These are phyloP conservation scores for Pholiota molesta DNA, from an alignment of 768 basidiomycete species.

Conservation along the genomic window DNA sequence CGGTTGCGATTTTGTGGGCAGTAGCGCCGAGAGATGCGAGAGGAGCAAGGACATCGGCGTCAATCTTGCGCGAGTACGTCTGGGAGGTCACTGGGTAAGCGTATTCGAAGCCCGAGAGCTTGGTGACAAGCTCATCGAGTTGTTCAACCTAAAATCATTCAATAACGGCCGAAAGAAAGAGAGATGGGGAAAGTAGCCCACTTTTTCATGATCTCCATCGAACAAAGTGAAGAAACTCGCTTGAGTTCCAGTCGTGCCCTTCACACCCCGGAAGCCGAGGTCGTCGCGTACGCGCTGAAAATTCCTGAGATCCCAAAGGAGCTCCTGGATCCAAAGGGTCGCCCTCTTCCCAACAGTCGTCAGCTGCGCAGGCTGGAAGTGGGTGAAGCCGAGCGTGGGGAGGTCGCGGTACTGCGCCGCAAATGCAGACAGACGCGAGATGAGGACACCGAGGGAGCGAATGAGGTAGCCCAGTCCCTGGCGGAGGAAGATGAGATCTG, in stretches of 20 bases:
- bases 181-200: constrained; percentile 23
- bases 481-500: constrained; percentile 96
- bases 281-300: constrained; percentile 88
- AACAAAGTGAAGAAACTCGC: constrained; percentile 94
- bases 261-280: constrained; percentile 96
- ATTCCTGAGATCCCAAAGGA: constrained; percentile 96
- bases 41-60: constrained; percentile 88
- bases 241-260: constrained; percentile 99
- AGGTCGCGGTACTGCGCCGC: constrained; percentile 85
- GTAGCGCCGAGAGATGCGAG: constrained; percentile 91
- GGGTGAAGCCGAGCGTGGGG: constrained; percentile 96
- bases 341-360: constrained; percentile 98
- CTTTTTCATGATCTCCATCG: constrained; percentile 94
- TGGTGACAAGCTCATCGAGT: constrained; percentile 87
- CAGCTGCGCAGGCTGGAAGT: constrained; percentile 98
- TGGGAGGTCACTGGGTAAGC: constrained; percentile 98
- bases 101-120: constrained; percentile 90
- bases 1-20: constrained; percentile 97
- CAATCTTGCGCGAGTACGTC: constrained; percentile 98
- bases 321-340: constrained; percentile 97
- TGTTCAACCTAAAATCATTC: constrained; percentile 66
- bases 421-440: constrained; percentile 85
- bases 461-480: constrained; percentile 84
- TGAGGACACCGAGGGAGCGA: constrained; percentile 85
- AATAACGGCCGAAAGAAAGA: neutral